These are phyloP conservation scores for Ganoderma multipileum DNA, from an alignment of 1,284 basidiomycete species.

Conservation along the genomic window DNA sequence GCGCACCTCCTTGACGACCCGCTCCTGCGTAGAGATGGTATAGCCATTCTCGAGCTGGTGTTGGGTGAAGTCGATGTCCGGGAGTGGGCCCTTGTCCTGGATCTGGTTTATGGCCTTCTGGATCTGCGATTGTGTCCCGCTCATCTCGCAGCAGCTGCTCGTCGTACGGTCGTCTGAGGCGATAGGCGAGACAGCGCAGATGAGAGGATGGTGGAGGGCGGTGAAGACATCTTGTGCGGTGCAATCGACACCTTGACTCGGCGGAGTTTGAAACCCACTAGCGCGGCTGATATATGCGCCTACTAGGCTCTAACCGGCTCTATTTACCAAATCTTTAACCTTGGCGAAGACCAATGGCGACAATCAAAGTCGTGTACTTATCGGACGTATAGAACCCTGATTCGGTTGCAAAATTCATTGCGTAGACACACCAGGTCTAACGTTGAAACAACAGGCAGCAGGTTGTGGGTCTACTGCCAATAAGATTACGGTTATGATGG, in stretches of 20 bases:
- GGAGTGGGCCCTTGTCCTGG: conserved; percentile 64
- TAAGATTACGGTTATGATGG: background rate
- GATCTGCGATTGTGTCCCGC: conserved; percentile 57
- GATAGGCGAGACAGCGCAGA: conserved; percentile 24
- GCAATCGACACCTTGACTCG: conserved; percentile 26
- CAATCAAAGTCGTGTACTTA: background rate
- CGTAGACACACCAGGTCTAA: background rate
- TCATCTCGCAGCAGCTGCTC: conserved; percentile 35
- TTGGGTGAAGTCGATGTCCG: conserved; percentile 87
- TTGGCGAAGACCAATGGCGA: background rate
- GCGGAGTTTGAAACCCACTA: conserved; percentile 32
- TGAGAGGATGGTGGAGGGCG: conserved; percentile 30
- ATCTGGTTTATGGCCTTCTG: conserved; percentile 81
- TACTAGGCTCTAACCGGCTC: conserved; percentile 8
- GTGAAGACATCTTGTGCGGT: conserved; percentile 29
- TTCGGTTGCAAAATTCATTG: background rate
- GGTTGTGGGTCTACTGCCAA: background rate
- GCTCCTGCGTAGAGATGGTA: conserved; percentile 85
- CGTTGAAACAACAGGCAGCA: background rate
- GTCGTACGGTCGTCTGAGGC: conserved; percentile 23
- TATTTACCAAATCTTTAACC: background rate
- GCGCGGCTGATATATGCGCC: conserved; percentile 17
- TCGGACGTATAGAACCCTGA: background rate
- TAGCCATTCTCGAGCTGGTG: conserved; percentile 90
- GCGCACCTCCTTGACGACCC: conserved; percentile 83